phyloP scores from a whole-genome alignment of 179 eudicot species.

The Heliamphora ciliata region DNA sequence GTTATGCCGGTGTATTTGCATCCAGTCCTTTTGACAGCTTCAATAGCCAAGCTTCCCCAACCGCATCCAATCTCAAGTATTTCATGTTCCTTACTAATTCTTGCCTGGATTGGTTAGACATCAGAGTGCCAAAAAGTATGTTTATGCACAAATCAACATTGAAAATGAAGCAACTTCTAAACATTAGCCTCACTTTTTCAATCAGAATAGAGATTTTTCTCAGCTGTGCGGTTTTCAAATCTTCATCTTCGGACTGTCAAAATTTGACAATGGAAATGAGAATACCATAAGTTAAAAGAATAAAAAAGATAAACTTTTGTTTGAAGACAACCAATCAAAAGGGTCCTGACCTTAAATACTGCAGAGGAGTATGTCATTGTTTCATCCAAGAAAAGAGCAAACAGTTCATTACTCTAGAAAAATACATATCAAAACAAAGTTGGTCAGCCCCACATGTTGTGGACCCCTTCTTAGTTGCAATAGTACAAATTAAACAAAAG shows the following conservation, averaged over 20 bases:
- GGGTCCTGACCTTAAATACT: conserved; percentile 61
- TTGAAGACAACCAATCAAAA: not conserved
- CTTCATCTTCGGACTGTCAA: conserved; percentile 61
- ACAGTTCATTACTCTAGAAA: conserved; percentile 78
- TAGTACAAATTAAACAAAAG: not conserved
- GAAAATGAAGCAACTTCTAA: not conserved
- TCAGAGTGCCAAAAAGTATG: not conserved
- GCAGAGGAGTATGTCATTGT: conserved; percentile 97
- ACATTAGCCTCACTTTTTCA: conserved; percentile 44
- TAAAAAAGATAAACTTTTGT: not conserved
- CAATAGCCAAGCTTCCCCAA: conserved; percentile 95
- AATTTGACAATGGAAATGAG: not conserved
- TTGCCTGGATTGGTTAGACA: conserved; percentile 38
- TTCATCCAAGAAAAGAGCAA: conserved; percentile 83
- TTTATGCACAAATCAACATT: not conserved
- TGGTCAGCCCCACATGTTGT: not conserved
- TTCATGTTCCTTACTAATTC: conserved; percentile 57
- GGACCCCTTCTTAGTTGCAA: not conserved
- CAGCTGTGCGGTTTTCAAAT: conserved; percentile 66
- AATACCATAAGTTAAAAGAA: not conserved
- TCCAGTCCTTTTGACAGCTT: conserved; percentile 76
- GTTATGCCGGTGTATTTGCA: conserved; percentile 96
- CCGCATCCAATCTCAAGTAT: conserved; percentile 91
- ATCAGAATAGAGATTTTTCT: conserved; percentile 70
- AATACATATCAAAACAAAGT: not conserved